Percentiles rank a stretch among this genome's conserved stretches.
Conservation (phyloP, 768 basidiomycete species). For the Russula earlei region DNA sequence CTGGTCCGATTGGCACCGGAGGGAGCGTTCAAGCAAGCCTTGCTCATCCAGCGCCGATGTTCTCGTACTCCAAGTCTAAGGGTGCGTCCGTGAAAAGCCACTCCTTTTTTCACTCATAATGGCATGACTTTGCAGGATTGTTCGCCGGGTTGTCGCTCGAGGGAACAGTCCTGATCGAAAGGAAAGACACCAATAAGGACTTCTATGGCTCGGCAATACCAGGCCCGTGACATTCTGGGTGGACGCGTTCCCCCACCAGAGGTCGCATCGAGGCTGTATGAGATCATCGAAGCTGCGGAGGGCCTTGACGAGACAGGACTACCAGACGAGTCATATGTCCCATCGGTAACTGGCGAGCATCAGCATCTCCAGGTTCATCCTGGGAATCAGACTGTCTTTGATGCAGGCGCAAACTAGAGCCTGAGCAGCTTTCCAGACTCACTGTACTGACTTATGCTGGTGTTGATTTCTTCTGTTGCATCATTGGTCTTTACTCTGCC, state of each 20-base stretch:
- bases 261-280: slow-evolving; percentile 85
- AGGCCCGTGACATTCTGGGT: slow-evolving; percentile 80
- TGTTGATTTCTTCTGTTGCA: not conserved
- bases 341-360: slow-evolving; percentile 52
- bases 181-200: slow-evolving; percentile 92
- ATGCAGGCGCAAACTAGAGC: slow-evolving; percentile 45
- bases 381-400: slow-evolving; percentile 56
- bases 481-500: not conserved
- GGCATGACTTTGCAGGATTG: slow-evolving; percentile 46
- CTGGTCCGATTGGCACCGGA: slow-evolving; percentile 92
- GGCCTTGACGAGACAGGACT: slow-evolving; percentile 81
- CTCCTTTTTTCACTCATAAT: not conserved
- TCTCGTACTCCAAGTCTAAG: slow-evolving; percentile 92
- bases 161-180: slow-evolving; percentile 88
- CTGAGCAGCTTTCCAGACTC: not conserved
- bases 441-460: slow-evolving; percentile 3
- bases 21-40: slow-evolving; percentile 80
- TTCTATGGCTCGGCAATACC: slow-evolving; percentile 92
- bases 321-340: slow-evolving; percentile 74
- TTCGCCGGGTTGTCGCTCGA: slow-evolving; percentile 93
- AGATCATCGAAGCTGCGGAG: slow-evolving; percentile 94
- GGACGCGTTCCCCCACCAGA: slow-evolving; percentile 97
- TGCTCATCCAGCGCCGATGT: slow-evolving; percentile 94
- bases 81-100: slow-evolving; percentile 38
- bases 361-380: slow-evolving; percentile 41